Percentiles rank a stretch among this genome's conserved stretches.
Conservation (phyloP, 768 basidiomycete species). For the Serendipita vermifera region DNA sequence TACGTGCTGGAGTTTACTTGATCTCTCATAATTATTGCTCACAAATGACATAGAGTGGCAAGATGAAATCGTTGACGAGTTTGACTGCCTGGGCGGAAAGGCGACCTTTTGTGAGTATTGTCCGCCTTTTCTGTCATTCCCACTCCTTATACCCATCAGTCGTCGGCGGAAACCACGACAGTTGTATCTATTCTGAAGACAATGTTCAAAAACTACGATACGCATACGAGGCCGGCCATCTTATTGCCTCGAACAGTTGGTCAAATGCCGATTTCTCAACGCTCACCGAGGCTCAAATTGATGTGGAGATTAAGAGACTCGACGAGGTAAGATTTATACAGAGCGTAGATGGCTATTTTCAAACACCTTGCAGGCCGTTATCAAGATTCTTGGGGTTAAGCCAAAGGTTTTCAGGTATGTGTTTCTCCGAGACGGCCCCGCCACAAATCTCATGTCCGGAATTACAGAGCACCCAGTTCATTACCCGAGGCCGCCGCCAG, state of each 20-base stretch:
- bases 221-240: constrained; percentile 1
- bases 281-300: background rate
- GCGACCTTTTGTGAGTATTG: background rate
- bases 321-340: too few species aligned
- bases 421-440: too few species aligned
- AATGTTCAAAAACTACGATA: background rate
- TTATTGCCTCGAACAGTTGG: constrained; percentile 1
- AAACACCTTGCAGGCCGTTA: too few species aligned
- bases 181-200: constrained; percentile 1
- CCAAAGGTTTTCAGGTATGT: constrained; percentile 6
- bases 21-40: background rate
- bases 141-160: background rate
- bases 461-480: background rate
- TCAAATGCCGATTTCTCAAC: background rate
- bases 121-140: background rate
- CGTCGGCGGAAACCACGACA: background rate
- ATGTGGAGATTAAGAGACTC: background rate
- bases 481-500: background rate
- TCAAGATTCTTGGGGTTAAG: constrained; percentile 4
- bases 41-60: background rate
- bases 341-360: too few species aligned
- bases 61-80: background rate
- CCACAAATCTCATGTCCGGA: too few species aligned
- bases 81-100: constrained; percentile 1
- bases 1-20: background rate